These are phyloP conservation scores for Vitis hybrid DNA, from an alignment of 177 flowering plant genomes.

Conservation along the genomic window DNA sequence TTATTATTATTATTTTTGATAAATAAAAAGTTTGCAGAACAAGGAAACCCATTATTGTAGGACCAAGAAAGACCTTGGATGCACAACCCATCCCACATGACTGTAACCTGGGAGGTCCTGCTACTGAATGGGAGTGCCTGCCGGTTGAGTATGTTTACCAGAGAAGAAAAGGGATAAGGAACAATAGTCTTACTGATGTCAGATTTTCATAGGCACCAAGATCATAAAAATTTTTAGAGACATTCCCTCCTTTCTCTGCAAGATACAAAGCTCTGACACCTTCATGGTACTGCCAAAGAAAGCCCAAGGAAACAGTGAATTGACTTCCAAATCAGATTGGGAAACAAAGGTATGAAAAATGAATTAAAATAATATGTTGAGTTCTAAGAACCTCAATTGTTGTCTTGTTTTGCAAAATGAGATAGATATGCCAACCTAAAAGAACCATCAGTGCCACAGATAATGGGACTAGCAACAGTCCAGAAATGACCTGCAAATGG, in stretches of 20 bases:
- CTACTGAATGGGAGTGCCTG: too few relatives aligned
- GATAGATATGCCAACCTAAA: constrained; percentile 67
- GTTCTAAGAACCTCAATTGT: constrained; percentile 60
- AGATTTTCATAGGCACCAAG: constrained; percentile 81
- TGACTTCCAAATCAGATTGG: not conserved
- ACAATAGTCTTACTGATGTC: constrained; percentile 47
- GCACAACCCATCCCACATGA: too few relatives aligned
- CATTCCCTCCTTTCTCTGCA: constrained; percentile 84
- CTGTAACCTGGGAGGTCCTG: too few relatives aligned
- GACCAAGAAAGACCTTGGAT: too few relatives aligned
- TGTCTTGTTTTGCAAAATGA: constrained; percentile 59
- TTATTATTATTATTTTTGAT: too few relatives aligned
- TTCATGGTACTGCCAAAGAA: constrained; percentile 74
- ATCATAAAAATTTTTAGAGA: constrained; percentile 81
- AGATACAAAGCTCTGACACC: constrained; percentile 98
- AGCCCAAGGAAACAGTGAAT: constrained; percentile 1
- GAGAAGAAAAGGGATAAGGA: not conserved
- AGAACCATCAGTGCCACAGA: constrained; percentile 53
- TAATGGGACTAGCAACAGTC: constrained; percentile 48
- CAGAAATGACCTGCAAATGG: constrained; percentile 49
- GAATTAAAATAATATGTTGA: not conserved
- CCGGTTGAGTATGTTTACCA: too few relatives aligned
- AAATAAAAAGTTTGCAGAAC: too few relatives aligned
- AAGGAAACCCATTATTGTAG: too few relatives aligned
- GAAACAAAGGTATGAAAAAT: not conserved